Percentiles rank a stretch among this genome's conserved stretches.
These are phyloP conservation scores for Kandelia obovata DNA, from an alignment of 345 rosid genomes.

Conservation along the genomic window DNA sequence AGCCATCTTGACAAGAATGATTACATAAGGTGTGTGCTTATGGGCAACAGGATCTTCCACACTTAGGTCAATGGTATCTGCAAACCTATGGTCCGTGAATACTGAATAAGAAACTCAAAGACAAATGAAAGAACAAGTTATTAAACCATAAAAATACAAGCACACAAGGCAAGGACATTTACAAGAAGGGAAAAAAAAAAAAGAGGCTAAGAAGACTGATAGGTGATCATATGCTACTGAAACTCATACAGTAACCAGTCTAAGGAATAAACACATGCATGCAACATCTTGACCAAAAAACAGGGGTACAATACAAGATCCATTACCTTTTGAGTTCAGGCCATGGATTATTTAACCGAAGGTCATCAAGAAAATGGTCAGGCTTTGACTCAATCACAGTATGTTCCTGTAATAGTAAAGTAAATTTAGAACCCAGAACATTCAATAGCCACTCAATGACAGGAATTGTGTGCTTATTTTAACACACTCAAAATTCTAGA, in stretches of 20 bases:
- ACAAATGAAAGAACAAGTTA: constrained; percentile 5
- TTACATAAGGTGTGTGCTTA: constrained; percentile 88
- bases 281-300: no score
- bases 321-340: constrained; percentile 71
- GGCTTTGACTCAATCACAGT: constrained; percentile 89
- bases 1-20: constrained; percentile 80
- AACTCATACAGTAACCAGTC: neutral
- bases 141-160: constrained; percentile 7
- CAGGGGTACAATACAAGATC: no score
- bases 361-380: constrained; percentile 94
- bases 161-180: neutral
- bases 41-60: constrained; percentile 74
- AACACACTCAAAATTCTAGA: neutral
- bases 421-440: neutral
- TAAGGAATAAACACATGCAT: no score
- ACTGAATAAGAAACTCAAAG: constrained; percentile 18
- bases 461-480: no score
- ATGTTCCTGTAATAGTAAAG: constrained; percentile 61
- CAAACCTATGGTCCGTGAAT: constrained; percentile 48
- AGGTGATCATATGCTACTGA: neutral
- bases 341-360: constrained; percentile 94
- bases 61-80: constrained; percentile 68
- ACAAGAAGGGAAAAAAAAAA: neutral
- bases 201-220: neutral
- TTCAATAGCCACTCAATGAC: neutral